These are phyloP conservation scores for Albugo candida DNA, from an alignment of 352 stramenopile species.

Conservation along the genomic window DNA sequence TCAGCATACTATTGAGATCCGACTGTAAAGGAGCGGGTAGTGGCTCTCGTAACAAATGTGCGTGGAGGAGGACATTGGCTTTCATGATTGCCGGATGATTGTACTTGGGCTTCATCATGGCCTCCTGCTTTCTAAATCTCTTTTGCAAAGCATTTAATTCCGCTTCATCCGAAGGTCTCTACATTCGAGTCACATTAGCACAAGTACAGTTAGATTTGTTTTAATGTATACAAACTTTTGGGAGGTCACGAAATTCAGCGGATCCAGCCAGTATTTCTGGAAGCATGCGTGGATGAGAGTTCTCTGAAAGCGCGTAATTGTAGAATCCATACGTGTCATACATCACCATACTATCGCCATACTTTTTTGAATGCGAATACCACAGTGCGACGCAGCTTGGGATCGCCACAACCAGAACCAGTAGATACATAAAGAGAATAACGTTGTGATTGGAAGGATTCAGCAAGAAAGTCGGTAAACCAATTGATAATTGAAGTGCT, in stretches of 20 bases:
- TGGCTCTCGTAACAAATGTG: slow-evolving; percentile 86
- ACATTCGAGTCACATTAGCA: background rate
- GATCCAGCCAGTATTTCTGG: slow-evolving; percentile 86
- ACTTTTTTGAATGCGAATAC: slow-evolving; percentile 95
- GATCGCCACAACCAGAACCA: slow-evolving; percentile 96
- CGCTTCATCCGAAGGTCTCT: slow-evolving; percentile 30
- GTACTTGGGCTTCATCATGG: slow-evolving; percentile 71
- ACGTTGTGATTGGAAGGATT: slow-evolving; percentile 96
- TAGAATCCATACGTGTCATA: slow-evolving; percentile 99
- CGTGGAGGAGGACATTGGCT: slow-evolving; percentile 84
- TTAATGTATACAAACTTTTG: slow-evolving; percentile 4
- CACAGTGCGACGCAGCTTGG: slow-evolving; percentile 88
- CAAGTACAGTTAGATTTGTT: background rate
- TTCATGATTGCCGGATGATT: slow-evolving; percentile 73
- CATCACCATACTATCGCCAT: slow-evolving; percentile 99
- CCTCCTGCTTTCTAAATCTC: slow-evolving; percentile 57
- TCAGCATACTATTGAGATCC: slow-evolving; percentile 93
- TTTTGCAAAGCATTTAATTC: slow-evolving; percentile 46
- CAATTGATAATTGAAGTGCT: slow-evolving; percentile 89
- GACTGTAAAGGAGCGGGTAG: slow-evolving; percentile 36
- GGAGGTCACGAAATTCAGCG: slow-evolving; percentile 80
- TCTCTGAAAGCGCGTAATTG: slow-evolving; percentile 91
- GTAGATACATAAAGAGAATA: slow-evolving; percentile 96
- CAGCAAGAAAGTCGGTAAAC: slow-evolving; percentile 93
- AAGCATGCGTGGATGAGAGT: slow-evolving; percentile 87